Evolutionary conservation across 2,329 filamentous ascomycete genomes (phyloP), one percentile per base, ranked within the genome.

Genomic region (Aschersonia sp.): DNA sequence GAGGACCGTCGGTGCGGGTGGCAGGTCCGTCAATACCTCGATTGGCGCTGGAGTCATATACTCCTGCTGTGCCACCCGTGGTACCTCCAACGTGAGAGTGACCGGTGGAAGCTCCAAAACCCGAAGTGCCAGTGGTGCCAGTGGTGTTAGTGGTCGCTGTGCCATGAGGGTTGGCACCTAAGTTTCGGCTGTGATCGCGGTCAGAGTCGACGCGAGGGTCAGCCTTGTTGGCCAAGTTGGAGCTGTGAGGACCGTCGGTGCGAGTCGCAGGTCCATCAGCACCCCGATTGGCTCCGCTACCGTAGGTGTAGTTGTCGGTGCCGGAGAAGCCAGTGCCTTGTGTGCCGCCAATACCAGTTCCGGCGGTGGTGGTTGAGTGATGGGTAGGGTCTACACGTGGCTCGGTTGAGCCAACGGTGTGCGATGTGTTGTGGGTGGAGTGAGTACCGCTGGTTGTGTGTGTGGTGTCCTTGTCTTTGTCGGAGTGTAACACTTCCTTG

Each of bases 171-270:
- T 62, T 63, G 32, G 53, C 51, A 9, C 61, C 60, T 52, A 60
- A 35, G 54, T 60, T 66, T 48, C 56, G 56, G 54, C 59, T 62
- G 44, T 64, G 60, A 47, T 72, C 70, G 10, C 71, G 63, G 54
- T 78, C 72, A 4, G 70, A 73, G 57, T 79, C 74, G 46, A 76
- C 65, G n/a, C 72, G 63, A 28, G 74, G 74, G 52, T 79, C 75
- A 2, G 59, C 43, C 56, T 74, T 74, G 65, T 79, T 79, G 29
- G 63, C 54, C 12, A 68, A 7, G 50, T 72, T 65, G 2, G 66
- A 69, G 49, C 54, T 55, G 58, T 78, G 72, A 43, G 74, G 73
- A 0, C 74, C 73, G 2, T 61, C 61, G 5, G 61, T 64, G 41
- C 50, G 54, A 30, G 55, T 50, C 12, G 61, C 59, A 29, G 58